These are phyloP conservation scores for Amborella trichopoda DNA, from an alignment of 164 flowering plant species.

Conservation along the genomic window DNA sequence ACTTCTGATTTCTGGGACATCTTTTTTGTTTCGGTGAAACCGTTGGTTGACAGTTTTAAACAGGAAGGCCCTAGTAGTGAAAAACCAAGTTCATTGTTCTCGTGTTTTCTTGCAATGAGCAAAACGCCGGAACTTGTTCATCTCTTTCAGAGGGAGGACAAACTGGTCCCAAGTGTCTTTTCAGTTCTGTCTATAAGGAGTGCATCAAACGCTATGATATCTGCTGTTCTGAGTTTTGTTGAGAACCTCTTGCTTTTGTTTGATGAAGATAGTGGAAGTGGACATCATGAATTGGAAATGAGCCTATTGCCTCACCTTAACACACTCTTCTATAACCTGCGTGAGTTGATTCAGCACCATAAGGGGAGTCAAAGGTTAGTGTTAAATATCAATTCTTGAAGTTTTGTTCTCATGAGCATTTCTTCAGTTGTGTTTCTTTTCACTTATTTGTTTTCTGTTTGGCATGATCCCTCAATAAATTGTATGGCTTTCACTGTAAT, in stretches of 20 bases:
- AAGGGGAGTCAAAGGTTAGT: constrained; percentile 50
- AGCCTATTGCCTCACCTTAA: constrained; percentile 43
- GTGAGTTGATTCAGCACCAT: constrained; percentile 28
- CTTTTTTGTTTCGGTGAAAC: constrained; percentile 58
- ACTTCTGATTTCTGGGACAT: constrained; percentile 65
- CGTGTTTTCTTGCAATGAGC: constrained; percentile 89
- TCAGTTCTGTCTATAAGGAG: constrained; percentile 52
- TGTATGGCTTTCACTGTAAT: too few species aligned
- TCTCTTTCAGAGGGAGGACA: constrained; percentile 36
- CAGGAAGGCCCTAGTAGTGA: constrained; percentile 84
- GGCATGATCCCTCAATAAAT: too few species aligned
- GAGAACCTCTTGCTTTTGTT: constrained; percentile 67
- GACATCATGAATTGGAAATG: constrained; percentile 22
- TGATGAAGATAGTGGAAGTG: constrained; percentile 25
- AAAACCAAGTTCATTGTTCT: constrained; percentile 80
- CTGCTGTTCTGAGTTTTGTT: constrained; percentile 55
- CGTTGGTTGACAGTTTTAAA: constrained; percentile 62
- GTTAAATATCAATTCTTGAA: too few species aligned
- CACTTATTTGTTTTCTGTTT: too few species aligned
- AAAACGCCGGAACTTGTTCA: constrained; percentile 55
- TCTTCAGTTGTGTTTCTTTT: too few species aligned
- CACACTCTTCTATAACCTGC: constrained; percentile 51
- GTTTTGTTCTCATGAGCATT: not conserved
- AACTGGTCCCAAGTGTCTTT: constrained; percentile 67
- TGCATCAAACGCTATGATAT: constrained; percentile 53